A percentile compares a stretch with the other conserved stretches of the same genome.
Conservation (phyloP, 371 early-diverging fungal species). For the Thermomucor indicae-seudaticae region DNA sequence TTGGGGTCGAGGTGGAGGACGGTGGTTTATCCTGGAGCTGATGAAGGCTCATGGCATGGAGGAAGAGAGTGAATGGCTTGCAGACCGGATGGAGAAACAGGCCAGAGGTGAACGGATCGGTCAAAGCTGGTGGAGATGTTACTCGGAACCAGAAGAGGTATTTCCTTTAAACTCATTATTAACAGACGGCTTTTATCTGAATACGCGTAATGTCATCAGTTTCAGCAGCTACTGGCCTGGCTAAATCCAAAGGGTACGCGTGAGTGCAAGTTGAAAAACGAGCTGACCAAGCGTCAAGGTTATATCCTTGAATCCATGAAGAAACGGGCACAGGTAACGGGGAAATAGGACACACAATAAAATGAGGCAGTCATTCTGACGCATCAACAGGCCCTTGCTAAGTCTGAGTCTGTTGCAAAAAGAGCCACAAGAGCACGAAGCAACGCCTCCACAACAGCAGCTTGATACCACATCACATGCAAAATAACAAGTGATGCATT, state of each 20-base stretch:
- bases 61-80: conserved; percentile 41
- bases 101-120: background rate
- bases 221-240: conserved; percentile 40
- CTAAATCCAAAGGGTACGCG: conserved; percentile 43
- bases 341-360: background rate
- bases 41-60: conserved; percentile 41
- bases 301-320: conserved; percentile 38
- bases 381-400: conserved; percentile 3
- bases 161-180: background rate
- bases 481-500: too few relatives aligned
- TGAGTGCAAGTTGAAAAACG: conserved; percentile 30
- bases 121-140: conserved; percentile 42
- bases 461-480: too few relatives aligned
- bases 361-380: background rate
- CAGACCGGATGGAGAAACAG: conserved; percentile 15
- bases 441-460: background rate
- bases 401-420: conserved; percentile 1
- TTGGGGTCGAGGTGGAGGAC: conserved; percentile 40
- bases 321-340: conserved; percentile 21
- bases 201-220: conserved; percentile 11
- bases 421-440: conserved; percentile 1
- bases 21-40: conserved; percentile 30
- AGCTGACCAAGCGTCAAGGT: conserved; percentile 27
- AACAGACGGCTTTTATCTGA: background rate
- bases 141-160: conserved; percentile 49